Percentiles rank a stretch among this genome's conserved stretches.
Evolutionary conservation across 2,329 filamentous ascomycete genomes (phyloP).

Genomic region (Xylaria sp.): DNA sequence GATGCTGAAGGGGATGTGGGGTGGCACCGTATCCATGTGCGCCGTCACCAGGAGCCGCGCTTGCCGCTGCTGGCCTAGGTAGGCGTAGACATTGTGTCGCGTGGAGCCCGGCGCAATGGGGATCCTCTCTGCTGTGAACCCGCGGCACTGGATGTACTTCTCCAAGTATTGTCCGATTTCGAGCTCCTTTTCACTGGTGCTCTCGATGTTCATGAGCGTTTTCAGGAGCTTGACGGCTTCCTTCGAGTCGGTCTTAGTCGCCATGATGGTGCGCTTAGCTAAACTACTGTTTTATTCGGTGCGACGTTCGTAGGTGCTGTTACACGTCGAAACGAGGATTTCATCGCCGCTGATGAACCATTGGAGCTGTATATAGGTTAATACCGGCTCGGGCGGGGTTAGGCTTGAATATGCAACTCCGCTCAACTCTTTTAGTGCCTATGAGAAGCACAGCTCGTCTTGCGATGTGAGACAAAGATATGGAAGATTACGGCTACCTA

Average conservation of each 20-base stretch:
- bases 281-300: background rate
- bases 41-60: slow-evolving; percentile 51
- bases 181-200: slow-evolving; percentile 53
- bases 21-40: slow-evolving; percentile 58
- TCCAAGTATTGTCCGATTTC: slow-evolving; percentile 51
- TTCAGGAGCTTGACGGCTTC: slow-evolving; percentile 47
- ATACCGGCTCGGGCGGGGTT: slow-evolving; percentile 5
- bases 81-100: slow-evolving; percentile 55
- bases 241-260: slow-evolving; percentile 35
- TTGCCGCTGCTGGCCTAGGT: slow-evolving; percentile 48
- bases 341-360: background rate
- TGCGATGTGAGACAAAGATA: background rate
- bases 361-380: background rate
- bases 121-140: slow-evolving; percentile 53
- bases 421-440: background rate
- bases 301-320: background rate
- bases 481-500: background rate
- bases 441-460: background rate
- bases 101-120: slow-evolving; percentile 49
- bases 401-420: background rate
- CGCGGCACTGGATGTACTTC: slow-evolving; percentile 48
- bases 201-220: slow-evolving; percentile 52
- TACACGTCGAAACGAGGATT: background rate
- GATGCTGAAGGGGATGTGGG: slow-evolving; percentile 62
- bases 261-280: slow-evolving; percentile 22